A percentile compares a stretch with the other conserved stretches of the same genome.
These are phyloP conservation scores for Helichrysum umbraculigerum DNA, from an alignment of 129 eudicot species.

Conservation along the genomic window DNA sequence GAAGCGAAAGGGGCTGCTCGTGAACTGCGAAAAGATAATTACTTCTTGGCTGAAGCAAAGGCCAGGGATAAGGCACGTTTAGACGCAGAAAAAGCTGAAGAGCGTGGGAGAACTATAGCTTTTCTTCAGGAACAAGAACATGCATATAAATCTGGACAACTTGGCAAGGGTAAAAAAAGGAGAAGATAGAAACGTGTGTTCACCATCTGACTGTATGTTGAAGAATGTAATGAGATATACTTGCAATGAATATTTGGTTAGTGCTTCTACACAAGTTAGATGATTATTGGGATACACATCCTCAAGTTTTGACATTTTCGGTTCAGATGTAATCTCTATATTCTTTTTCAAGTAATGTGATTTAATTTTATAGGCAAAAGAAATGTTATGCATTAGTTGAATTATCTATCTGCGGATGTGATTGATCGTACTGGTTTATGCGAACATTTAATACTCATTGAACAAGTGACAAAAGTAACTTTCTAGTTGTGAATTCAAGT, in stretches of 20 bases:
- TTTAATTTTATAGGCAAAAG: too few species aligned
- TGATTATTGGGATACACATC: not conserved
- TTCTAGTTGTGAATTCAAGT: not conserved
- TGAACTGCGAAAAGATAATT: slow-evolving; percentile 82
- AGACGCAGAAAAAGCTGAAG: slow-evolving; percentile 80
- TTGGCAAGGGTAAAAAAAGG: slow-evolving; percentile 75
- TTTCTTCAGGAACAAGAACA: slow-evolving; percentile 99
- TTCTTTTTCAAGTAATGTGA: not conserved
- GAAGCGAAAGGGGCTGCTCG: slow-evolving; percentile 90
- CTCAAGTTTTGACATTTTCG: not conserved
- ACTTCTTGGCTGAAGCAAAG: slow-evolving; percentile 72
- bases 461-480: too few species aligned
- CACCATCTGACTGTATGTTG: not conserved
- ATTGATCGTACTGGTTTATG: too few species aligned
- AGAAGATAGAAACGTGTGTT: slow-evolving; percentile 43
- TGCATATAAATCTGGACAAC: slow-evolving; percentile 90
- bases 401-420: too few species aligned
- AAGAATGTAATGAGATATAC: not conserved
- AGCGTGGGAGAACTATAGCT: slow-evolving; percentile 68
- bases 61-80: slow-evolving; percentile 56
- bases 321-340: not conserved
- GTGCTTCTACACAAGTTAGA: not conserved
- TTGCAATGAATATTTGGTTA: not conserved
- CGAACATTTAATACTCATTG: too few species aligned
- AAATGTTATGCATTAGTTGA: too few species aligned